Percentiles rank a stretch among this genome's conserved stretches.
Conservation (phyloP, 2,329 filamentous ascomycete genomes). For the Fusarium chlamydosporum region DNA sequence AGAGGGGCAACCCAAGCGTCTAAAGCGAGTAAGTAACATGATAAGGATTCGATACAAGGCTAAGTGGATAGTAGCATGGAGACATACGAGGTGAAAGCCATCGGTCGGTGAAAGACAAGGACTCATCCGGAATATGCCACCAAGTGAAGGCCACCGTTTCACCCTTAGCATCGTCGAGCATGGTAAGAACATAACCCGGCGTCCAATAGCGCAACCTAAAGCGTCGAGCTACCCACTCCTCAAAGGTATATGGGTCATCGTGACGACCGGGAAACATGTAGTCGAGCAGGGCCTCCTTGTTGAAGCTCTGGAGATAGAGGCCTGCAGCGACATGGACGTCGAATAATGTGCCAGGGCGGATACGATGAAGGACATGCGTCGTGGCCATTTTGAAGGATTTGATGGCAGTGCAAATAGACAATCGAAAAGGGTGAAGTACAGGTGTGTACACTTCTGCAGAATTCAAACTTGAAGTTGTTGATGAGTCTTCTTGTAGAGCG, state of each 20-base stretch:
- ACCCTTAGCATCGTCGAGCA: slow-evolving; percentile 43
- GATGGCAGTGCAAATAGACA: neutral
- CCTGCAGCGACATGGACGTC: slow-evolving; percentile 50
- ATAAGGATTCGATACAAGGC: neutral
- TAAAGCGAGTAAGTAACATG: slow-evolving; percentile 25
- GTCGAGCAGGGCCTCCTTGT: slow-evolving; percentile 51
- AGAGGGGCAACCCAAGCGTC: slow-evolving; percentile 53
- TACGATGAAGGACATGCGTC: slow-evolving; percentile 36
- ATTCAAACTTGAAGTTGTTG: neutral
- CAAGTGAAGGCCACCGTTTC: slow-evolving; percentile 53
- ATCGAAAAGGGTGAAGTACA: neutral
- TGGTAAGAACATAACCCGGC: slow-evolving; percentile 51
- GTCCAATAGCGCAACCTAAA: slow-evolving; percentile 55
- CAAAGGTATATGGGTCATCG: slow-evolving; percentile 41
- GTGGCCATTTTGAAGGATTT: slow-evolving; percentile 27
- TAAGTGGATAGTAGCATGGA: slow-evolving; percentile 4
- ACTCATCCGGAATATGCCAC: slow-evolving; percentile 52
- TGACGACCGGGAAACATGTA: slow-evolving; percentile 52
- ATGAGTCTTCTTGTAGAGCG: neutral
- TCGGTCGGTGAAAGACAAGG: slow-evolving; percentile 50
- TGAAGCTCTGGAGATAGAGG: slow-evolving; percentile 53
- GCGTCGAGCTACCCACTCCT: slow-evolving; percentile 46
- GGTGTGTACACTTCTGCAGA: neutral
- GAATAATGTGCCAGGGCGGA: slow-evolving; percentile 53
- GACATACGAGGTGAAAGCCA: slow-evolving; percentile 54